These are phyloP conservation scores for Irpex lacteus DNA, from an alignment of 1,284 basidiomycete species.

Conservation along the genomic window DNA sequence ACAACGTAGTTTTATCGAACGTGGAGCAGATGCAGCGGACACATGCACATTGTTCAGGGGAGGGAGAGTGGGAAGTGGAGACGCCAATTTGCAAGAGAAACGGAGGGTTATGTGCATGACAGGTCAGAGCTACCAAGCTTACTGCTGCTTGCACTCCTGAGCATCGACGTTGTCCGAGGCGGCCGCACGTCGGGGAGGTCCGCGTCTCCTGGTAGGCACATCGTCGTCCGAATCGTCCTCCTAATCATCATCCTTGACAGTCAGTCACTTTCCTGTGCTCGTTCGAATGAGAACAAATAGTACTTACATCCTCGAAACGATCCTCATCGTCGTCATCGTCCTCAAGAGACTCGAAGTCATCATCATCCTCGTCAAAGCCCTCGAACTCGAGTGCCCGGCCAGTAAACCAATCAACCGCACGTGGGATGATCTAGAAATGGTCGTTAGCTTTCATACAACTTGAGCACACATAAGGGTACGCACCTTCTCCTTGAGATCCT, in stretches of 20 bases:
- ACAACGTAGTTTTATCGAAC: background rate
- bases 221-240: constrained; percentile 64
- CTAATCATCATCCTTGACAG: constrained; percentile 30
- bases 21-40: background rate
- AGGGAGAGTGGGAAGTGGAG: background rate
- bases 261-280: constrained; percentile 9
- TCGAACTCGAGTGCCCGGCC: constrained; percentile 95
- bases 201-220: constrained; percentile 53
- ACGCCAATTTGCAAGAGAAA: background rate
- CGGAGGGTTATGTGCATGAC: background rate
- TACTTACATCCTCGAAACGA: constrained; percentile 50
- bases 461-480: constrained; percentile 4
- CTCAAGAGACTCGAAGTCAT: constrained; percentile 61
- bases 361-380: constrained; percentile 68
- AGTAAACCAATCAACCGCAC: constrained; percentile 94
- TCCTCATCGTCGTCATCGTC: constrained; percentile 46
- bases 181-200: constrained; percentile 46
- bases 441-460: background rate
- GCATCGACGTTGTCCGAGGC: constrained; percentile 55
- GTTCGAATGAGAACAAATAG: constrained; percentile 12
- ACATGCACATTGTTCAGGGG: background rate
- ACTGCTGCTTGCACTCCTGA: constrained; percentile 88
- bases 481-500: constrained; percentile 97
- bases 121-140: constrained; percentile 8
- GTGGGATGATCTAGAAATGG: constrained; percentile 79